Base-by-base conservation (phyloP, 2,329 filamentous ascomycete genomes). In the Fusarium pseudoanthophilum region DNA sequence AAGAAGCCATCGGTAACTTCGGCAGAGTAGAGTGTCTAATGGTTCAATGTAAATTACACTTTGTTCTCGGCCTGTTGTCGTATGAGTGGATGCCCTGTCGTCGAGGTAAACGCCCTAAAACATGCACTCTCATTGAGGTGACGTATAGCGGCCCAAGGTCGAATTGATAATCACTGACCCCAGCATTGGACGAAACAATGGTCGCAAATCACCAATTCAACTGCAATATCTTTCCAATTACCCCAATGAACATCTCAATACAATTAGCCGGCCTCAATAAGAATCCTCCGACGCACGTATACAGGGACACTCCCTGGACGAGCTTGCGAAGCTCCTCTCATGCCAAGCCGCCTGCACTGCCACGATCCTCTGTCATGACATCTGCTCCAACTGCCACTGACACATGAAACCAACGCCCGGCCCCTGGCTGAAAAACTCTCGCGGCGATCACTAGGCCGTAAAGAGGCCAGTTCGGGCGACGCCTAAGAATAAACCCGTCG, bases 311-410 rank as follows among this genome's bases (percentile, higher is more conserved):
- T 66, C 64, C 67, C 36, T 60, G 52, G 4, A 52, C 51, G 52
- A 56, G 71, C 57, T 74, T 73, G 62, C 71, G 67, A 73, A 74
- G 61, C 49, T 45, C 57, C 43, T 53, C 39, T 40, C 51, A 46
- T 57, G 71, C 71, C 63, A 73, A 74, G 71, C 67, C 71, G 48
- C 55, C 40, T 66, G 73, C 73, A 75, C 73, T 74, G 73, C 73
- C 73, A 75, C 73, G 46, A 56, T 56, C 28, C 55, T 65, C 62
- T 60, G 53, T 63, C 60, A 71, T 67, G 67, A 64, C 52, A 55
- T 69, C 65, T 24, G 43, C 39, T 15, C 30, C 32, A 32, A 32
- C 40, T 56, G 49, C 48, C 42, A 64, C 58, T 69, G 65, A 58
- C 66, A 69, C 58, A 69, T 69, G 65, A 69, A 69, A 69, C 66